These are phyloP conservation scores for Achaetomium macrosporum DNA, from an alignment of 2,329 filamentous ascomycete species.

Conservation along the genomic window DNA sequence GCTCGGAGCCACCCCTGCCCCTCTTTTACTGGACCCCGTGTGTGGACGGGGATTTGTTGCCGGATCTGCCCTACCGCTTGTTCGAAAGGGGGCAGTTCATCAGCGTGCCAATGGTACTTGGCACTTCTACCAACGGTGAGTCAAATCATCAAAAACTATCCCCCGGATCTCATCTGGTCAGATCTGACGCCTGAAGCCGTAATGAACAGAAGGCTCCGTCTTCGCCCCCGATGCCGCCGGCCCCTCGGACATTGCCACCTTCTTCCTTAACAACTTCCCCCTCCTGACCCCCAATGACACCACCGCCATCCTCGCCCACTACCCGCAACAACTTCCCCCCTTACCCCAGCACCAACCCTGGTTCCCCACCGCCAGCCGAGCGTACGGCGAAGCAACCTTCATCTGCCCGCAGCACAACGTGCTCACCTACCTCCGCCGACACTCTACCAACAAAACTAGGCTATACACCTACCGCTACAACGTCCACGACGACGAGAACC, in stretches of 20 bases:
- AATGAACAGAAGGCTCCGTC: conserved; percentile 38
- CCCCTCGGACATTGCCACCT: conserved; percentile 32
- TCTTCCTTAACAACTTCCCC: conserved; percentile 45
- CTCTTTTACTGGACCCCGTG: conserved; percentile 48
- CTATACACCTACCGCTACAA: conserved; percentile 47
- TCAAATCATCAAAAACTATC: too few relatives aligned
- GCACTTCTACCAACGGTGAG: conserved; percentile 38
- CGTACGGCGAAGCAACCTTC: conserved; percentile 43
- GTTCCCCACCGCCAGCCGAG: conserved; percentile 38
- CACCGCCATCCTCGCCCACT: conserved; percentile 32
- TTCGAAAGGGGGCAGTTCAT: conserved; percentile 37
- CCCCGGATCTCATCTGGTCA: too few relatives aligned
- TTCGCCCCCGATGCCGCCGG: conserved; percentile 38
- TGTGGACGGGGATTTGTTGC: conserved; percentile 42
- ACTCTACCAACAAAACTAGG: conserved; percentile 1
- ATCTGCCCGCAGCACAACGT: conserved; percentile 39
- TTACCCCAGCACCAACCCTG: conserved; percentile 37
- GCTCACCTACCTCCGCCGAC: conserved; percentile 29
- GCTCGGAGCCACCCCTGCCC: conserved; percentile 28
- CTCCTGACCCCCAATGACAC: conserved; percentile 34
- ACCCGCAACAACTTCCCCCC: conserved; percentile 29
- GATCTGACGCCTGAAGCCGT: too few relatives aligned
- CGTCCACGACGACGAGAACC: conserved; percentile 36
- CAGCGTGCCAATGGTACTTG: conserved; percentile 41
- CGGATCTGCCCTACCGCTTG: conserved; percentile 37